Evolutionary conservation across 2,329 filamentous ascomycete genomes (phyloP).

Genomic region (Colletotrichum sp.): DNA sequence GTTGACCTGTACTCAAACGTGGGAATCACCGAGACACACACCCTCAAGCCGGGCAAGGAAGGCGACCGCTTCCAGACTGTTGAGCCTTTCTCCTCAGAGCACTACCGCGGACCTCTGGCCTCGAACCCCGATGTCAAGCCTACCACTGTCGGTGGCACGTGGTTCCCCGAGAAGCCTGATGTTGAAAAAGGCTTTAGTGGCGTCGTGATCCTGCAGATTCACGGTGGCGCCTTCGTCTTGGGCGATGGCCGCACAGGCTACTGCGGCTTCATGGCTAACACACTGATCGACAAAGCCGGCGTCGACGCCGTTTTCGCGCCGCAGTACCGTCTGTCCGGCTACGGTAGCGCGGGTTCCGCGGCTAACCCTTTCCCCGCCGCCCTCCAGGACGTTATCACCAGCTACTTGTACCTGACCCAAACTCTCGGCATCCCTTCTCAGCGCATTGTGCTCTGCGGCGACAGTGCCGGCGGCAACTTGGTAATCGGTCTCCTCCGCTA

Average conservation of each 20-base stretch:
- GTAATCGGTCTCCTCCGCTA: constrained; percentile 34
- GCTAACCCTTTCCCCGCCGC: constrained; percentile 30
- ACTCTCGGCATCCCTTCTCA: constrained; percentile 26
- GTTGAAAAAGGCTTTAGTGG: neutral
- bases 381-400: constrained; percentile 34
- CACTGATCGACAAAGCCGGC: constrained; percentile 26
- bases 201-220: constrained; percentile 32
- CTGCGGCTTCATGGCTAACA: constrained; percentile 28
- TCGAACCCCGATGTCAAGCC: constrained; percentile 20
- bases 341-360: neutral
- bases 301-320: constrained; percentile 30
- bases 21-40: constrained; percentile 4
- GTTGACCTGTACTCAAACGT: constrained; percentile 2
- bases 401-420: constrained; percentile 29
- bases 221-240: constrained; percentile 36
- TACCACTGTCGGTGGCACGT: constrained; percentile 23
- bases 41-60: constrained; percentile 29
- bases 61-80: constrained; percentile 26
- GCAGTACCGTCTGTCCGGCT: constrained; percentile 34
- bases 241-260: constrained; percentile 33
- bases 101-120: constrained; percentile 21
- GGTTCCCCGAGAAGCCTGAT: constrained; percentile 25
- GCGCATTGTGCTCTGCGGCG: constrained; percentile 35
- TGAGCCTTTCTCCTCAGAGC: constrained; percentile 8
- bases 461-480: constrained; percentile 36